phyloP scores from a whole-genome alignment of 805 yeast genomes.

The Myxozyma nipponensis region DNA sequence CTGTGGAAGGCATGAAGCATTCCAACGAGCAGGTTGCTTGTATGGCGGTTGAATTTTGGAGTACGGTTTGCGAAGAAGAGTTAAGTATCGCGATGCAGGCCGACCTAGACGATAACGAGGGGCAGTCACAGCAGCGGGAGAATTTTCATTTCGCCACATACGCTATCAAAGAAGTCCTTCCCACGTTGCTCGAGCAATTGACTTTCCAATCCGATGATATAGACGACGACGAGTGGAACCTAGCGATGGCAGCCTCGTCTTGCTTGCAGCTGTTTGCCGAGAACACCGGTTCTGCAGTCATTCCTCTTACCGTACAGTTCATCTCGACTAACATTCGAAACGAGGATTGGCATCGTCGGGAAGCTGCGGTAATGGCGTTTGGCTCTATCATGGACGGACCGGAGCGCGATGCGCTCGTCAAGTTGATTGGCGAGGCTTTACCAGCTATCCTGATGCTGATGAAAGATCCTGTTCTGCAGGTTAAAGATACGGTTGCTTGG shows the following conservation, averaged over 20 bases:
- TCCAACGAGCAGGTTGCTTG: conserved; percentile 82
- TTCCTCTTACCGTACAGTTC: conserved; percentile 77
- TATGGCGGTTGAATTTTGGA: conserved; percentile 99
- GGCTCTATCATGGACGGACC: conserved; percentile 91
- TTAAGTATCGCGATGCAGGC: conserved; percentile 66
- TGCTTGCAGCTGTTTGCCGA: conserved; percentile 93
- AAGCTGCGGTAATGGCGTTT: conserved; percentile 98
- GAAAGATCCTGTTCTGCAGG: conserved; percentile 72
- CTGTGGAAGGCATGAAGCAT: conserved; percentile 88
- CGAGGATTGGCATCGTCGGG: conserved; percentile 77
- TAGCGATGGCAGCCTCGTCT: conserved; percentile 98
- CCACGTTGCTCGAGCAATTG: conserved; percentile 73
- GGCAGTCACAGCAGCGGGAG: conserved; percentile 40
- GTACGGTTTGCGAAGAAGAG: conserved; percentile 98
- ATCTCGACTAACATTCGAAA: conserved; percentile 68
- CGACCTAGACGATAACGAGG: conserved; percentile 39
- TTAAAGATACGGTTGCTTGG: conserved; percentile 97
- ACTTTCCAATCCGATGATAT: conserved; percentile 89
- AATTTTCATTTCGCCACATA: conserved; percentile 78
- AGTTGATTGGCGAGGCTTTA: conserved; percentile 75
- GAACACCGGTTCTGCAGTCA: conserved; percentile 79
- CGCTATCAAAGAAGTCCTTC: conserved; percentile 81
- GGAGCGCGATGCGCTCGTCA: conserved; percentile 47
- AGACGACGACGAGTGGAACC: conserved; percentile 93
- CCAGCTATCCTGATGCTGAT: conserved; percentile 72